A percentile compares a stretch with the other conserved stretches of the same genome.
Evolutionary conservation across 371 early-diverging fungal genomes (phyloP).

Genomic region (Catenaria anguillulae): DNA sequence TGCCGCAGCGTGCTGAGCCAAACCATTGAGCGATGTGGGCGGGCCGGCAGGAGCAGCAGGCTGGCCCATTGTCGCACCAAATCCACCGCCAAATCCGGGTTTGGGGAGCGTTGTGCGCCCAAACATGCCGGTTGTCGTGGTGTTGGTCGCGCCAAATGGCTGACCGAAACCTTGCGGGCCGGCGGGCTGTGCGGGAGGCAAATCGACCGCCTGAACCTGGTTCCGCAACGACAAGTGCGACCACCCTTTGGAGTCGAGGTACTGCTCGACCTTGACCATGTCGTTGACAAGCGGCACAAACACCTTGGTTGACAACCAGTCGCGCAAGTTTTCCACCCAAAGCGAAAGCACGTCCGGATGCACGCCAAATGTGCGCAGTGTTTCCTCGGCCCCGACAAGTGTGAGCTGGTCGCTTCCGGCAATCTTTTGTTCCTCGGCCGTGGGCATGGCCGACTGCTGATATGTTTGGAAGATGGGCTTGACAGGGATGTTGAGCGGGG

Average conservation of each 20-base stretch:
- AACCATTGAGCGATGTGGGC: background rate
- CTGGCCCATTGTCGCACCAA: background rate
- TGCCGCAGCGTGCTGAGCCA: background rate
- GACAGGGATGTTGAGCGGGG: background rate
- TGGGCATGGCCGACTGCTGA: background rate
- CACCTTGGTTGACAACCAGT: background rate
- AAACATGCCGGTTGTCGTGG: background rate
- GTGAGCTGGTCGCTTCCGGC: background rate
- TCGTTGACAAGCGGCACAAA: background rate
- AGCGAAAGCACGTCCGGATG: background rate
- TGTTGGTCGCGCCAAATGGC: background rate
- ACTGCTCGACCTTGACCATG: background rate
- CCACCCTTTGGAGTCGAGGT: background rate
- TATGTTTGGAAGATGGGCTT: slow-evolving; percentile 1
- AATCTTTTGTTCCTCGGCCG: background rate
- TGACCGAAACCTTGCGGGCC: too few relatives aligned
- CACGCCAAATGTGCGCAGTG: background rate
- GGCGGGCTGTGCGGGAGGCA: too few relatives aligned
- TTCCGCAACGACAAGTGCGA: background rate
- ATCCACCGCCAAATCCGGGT: background rate
- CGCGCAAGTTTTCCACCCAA: background rate
- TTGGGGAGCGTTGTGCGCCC: background rate
- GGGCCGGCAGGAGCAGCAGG: background rate
- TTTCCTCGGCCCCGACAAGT: background rate
- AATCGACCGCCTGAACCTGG: too few relatives aligned